phyloP scores from a whole-genome alignment of 495 filamentous ascomycete genomes.

The Corynascus novoguineensis region DNA sequence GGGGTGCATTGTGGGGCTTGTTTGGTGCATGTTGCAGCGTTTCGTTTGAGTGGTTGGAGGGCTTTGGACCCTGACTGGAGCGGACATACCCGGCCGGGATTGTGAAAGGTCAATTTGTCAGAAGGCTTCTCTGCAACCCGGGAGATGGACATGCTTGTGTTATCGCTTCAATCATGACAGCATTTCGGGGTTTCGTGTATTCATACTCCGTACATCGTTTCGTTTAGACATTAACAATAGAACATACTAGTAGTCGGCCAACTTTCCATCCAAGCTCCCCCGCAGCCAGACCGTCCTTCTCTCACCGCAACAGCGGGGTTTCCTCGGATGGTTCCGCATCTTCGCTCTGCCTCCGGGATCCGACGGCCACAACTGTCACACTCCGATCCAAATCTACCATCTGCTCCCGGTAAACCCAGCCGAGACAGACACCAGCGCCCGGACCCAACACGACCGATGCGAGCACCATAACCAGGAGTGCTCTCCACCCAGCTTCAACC shows the following conservation, averaged over 20 bases:
- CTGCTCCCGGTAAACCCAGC: constrained; percentile 35
- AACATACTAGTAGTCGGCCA: background rate
- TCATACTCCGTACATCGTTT: no score
- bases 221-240: constrained; percentile 12
- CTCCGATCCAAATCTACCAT: constrained; percentile 26
- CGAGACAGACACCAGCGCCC: constrained; percentile 35
- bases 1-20: constrained; percentile 11
- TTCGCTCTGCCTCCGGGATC: constrained; percentile 11
- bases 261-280: background rate
- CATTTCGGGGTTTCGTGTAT: background rate
- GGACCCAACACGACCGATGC: constrained; percentile 31
- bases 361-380: constrained; percentile 31
- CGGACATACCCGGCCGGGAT: no score
- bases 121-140: no score
- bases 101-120: no score
- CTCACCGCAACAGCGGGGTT: constrained; percentile 29
- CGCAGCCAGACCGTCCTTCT: background rate
- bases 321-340: constrained; percentile 20
- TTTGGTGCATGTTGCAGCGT: constrained; percentile 1
- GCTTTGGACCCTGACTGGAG: background rate
- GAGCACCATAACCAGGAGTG: constrained; percentile 26
- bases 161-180: background rate
- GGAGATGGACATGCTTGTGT: background rate
- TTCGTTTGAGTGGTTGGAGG: constrained; percentile 6
- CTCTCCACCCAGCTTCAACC: constrained; percentile 33